Conservation (phyloP, 495 filamentous ascomycete species). For the Cetradonia linearis region DNA sequence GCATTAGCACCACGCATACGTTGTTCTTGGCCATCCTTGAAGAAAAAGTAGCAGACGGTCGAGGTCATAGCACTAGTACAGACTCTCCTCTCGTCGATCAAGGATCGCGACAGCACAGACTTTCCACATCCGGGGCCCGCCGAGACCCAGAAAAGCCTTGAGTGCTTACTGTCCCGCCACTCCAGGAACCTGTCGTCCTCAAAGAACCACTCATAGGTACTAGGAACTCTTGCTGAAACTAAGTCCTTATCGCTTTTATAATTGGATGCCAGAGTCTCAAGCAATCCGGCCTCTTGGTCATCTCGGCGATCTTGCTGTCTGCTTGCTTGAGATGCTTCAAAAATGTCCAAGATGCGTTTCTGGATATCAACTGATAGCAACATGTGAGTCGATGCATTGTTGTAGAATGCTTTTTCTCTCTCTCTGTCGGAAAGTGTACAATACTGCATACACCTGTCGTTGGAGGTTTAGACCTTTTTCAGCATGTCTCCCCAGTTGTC, state of each 20-base stretch:
- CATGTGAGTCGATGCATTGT: neutral
- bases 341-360: neutral
- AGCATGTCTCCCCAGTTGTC: constrained; percentile 24
- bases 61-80: constrained; percentile 25
- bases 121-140: constrained; percentile 41
- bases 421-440: constrained; percentile 3
- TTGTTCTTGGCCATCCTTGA: constrained; percentile 33
- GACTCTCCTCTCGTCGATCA: constrained; percentile 29
- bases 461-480: constrained; percentile 19
- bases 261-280: constrained; percentile 25
- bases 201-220: constrained; percentile 34
- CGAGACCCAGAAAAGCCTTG: constrained; percentile 37
- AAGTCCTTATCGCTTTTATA: constrained; percentile 29
- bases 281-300: constrained; percentile 21
- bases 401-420: neutral
- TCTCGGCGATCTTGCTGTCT: constrained; percentile 17
- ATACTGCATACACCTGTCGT: neutral
- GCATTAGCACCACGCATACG: constrained; percentile 29
- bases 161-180: constrained; percentile 26
- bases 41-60: constrained; percentile 39
- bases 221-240: constrained; percentile 8
- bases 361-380: constrained; percentile 3
- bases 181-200: constrained; percentile 27
- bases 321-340: neutral
- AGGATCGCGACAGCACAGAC: constrained; percentile 32